Evolutionary conservation across 495 filamentous ascomycete species (phyloP).

Genomic region (Cercophora samala): DNA sequence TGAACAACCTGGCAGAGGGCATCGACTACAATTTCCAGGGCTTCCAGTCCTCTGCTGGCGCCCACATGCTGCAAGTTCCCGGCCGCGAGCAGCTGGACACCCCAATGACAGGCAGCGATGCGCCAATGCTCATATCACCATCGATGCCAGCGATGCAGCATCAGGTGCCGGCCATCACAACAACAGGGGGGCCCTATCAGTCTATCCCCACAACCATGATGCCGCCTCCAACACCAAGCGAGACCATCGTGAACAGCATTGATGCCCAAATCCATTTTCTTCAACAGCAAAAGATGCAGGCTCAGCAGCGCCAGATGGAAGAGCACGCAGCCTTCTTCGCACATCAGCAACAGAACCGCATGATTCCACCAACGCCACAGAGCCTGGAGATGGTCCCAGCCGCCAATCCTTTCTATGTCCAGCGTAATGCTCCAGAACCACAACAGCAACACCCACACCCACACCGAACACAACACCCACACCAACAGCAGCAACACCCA

Average conservation of each 20-base stretch:
- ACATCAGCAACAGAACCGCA: slow-evolving; percentile 54
- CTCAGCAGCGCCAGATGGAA: slow-evolving; percentile 54
- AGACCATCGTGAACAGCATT: slow-evolving; percentile 48
- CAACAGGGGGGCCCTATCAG: slow-evolving; percentile 37
- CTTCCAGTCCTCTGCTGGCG: slow-evolving; percentile 39
- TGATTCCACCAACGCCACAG: slow-evolving; percentile 89
- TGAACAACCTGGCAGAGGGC: slow-evolving; percentile 44
- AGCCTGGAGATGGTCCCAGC: slow-evolving; percentile 83
- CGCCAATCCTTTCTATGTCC: slow-evolving; percentile 49
- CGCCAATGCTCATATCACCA: slow-evolving; percentile 41
- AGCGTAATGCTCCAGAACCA: slow-evolving; percentile 48
- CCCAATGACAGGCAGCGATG: slow-evolving; percentile 47
- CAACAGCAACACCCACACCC: slow-evolving; percentile 33
- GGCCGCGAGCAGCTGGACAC: slow-evolving; percentile 47
- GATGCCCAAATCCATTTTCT: slow-evolving; percentile 62
- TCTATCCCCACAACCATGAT: slow-evolving; percentile 43
- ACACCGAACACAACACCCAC: slow-evolving; percentile 52
- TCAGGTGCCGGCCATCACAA: slow-evolving; percentile 48
- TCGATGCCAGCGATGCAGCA: slow-evolving; percentile 40
- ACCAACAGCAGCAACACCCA: slow-evolving; percentile 50
- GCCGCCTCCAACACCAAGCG: slow-evolving; percentile 41
- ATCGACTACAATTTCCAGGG: slow-evolving; percentile 50
- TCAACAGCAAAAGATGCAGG: slow-evolving; percentile 56
- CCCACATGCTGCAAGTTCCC: slow-evolving; percentile 39
- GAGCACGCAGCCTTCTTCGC: slow-evolving; percentile 53